phyloP scores from a whole-genome alignment of 2,329 filamentous ascomycete species.

The Trichoderma guizhouense region DNA sequence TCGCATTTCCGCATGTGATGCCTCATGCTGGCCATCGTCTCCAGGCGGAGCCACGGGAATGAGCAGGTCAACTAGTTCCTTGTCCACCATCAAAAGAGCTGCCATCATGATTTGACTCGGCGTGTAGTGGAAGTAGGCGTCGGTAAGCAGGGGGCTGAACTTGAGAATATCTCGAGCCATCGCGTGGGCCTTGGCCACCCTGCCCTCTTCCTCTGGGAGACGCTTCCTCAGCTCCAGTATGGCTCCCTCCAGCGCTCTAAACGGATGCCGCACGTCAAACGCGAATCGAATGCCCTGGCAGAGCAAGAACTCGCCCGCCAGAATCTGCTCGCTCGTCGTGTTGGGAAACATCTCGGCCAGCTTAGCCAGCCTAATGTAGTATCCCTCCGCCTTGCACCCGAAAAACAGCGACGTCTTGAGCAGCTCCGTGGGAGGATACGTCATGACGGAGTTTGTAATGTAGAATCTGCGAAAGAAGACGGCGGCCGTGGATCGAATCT shows the following conservation, averaged over 20 bases:
- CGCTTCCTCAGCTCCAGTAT: constrained; percentile 76
- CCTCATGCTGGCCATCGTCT: constrained; percentile 19
- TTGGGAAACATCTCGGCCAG: constrained; percentile 70
- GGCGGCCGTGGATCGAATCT: constrained; percentile 66
- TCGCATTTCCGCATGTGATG: constrained; percentile 29
- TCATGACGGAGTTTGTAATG: constrained; percentile 92
- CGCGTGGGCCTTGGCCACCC: constrained; percentile 63
- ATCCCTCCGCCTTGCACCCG: constrained; percentile 86
- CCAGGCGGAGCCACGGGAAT: constrained; percentile 38
- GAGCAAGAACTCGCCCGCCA: constrained; percentile 88
- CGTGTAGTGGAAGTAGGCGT: constrained; percentile 95
- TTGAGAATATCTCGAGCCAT: constrained; percentile 71
- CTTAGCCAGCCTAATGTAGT: constrained; percentile 61
- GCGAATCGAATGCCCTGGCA: constrained; percentile 91
- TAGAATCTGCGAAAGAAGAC: constrained; percentile 94
- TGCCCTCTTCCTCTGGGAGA: constrained; percentile 55
- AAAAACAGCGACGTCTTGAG: constrained; percentile 90
- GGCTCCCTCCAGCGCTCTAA: constrained; percentile 79
- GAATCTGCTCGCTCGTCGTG: constrained; percentile 73
- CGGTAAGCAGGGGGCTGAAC: constrained; percentile 78
- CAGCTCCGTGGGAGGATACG: constrained; percentile 86
- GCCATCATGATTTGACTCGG: constrained; percentile 92
- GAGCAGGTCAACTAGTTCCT: constrained; percentile 52
- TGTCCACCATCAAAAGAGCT: constrained; percentile 72
- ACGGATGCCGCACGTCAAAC: constrained; percentile 89